phyloP scores from a whole-genome alignment of 2,329 filamentous ascomycete genomes.

The Drechmeria coniospora region DNA sequence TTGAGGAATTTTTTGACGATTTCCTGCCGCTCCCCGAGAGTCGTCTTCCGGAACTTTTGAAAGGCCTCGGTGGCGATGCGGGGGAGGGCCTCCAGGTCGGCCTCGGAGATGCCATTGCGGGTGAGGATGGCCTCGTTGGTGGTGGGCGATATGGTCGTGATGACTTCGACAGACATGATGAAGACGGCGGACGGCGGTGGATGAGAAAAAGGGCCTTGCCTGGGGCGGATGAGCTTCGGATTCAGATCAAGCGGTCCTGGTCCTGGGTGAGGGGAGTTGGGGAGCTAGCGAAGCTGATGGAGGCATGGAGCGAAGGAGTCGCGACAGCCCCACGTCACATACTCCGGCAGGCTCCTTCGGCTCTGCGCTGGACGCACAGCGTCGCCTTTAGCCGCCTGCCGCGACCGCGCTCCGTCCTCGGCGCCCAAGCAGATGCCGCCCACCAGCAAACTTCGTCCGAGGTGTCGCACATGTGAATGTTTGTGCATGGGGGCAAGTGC shows the following conservation, averaged over 20 bases:
- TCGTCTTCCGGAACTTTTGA: slow-evolving; percentile 58
- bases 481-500: too few species aligned
- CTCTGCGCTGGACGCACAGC: too few species aligned
- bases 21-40: slow-evolving; percentile 57
- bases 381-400: not conserved
- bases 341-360: too few species aligned
- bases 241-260: too few species aligned
- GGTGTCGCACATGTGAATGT: too few species aligned
- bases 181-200: not conserved
- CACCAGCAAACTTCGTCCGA: too few species aligned
- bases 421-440: too few species aligned
- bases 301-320: too few species aligned
- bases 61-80: slow-evolving; percentile 61
- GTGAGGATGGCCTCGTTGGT: slow-evolving; percentile 76
- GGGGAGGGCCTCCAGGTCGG: slow-evolving; percentile 59
- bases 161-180: slow-evolving; percentile 47
- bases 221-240: not conserved
- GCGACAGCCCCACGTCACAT: too few species aligned
- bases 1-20: slow-evolving; percentile 71
- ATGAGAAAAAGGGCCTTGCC: not conserved
- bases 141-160: slow-evolving; percentile 74
- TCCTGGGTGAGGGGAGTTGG: too few species aligned
- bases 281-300: too few species aligned
- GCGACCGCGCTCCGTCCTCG: not conserved
- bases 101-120: slow-evolving; percentile 55